Base-by-base conservation (phyloP, 305 asterid genomes). In the Stenogyne calaminthoides region DNA sequence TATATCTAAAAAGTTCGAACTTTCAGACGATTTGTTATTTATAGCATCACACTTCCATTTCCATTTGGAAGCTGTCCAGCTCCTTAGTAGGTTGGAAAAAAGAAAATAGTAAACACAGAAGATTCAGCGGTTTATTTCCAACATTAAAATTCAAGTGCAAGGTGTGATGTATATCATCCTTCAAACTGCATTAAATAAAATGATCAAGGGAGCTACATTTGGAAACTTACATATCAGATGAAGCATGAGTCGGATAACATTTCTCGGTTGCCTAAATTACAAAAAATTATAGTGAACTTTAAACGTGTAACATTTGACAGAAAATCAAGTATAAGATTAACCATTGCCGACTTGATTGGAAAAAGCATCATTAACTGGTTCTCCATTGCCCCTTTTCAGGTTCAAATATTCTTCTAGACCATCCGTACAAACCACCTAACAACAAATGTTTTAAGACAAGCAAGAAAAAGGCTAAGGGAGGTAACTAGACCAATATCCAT, bases 381-480 rank as follows among this genome's bases (percentile, higher is more conserved):
- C 36, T 54, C 62, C 20, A 37, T 46, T 15, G 59, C 60, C 62
- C 54, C 2, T 18, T 25, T 70, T 70, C 47, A 14, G 9, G 51
- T 79, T 76, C 74, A 79, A 65, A 46, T 56, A 16, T 64, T 79
- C 76, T 64, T 79, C 74, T 22, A 74, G 44, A 16, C 79, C 63
- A 63, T 16, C 4, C 52, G 72, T 46, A 64, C n/a, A 63, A 69
- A 69, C 77, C 59, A 79, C 77, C 79, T 74, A 65, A 27, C 12
- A 18, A 25, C 44, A 39, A 7, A 57, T 27, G 51, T 60, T 16
- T 69, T 25, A 5, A 39, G 68, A 40, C 63, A 39, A 61, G 64
- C 9, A 22, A 52, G 67, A 27, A 16, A 70, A 63, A 58, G 37
- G 8, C 34, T 10, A 57, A 22, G 37, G 16, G 37, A 3, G 63